Conservation (phyloP, 352 stramenopile species). For the Phytophthora citrophthora region DNA sequence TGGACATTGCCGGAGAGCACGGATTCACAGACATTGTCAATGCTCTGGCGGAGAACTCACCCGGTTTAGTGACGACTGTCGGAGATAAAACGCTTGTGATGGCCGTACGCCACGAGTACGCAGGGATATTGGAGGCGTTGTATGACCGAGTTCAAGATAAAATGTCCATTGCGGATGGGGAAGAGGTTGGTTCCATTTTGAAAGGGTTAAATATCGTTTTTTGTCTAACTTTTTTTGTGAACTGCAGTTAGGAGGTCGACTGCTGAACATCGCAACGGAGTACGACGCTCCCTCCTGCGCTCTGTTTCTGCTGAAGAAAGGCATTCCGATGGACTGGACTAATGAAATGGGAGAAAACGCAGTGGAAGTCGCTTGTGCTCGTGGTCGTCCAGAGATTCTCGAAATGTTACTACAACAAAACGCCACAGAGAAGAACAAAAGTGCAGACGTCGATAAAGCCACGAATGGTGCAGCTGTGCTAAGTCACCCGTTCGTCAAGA, state of each 20-base stretch:
- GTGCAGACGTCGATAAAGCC: not conserved
- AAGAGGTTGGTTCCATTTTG: conserved; percentile 5
- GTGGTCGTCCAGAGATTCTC: conserved; percentile 18
- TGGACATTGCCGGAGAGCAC: conserved; percentile 49
- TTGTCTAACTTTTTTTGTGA: not conserved
- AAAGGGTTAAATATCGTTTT: not conserved
- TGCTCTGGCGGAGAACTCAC: conserved; percentile 28
- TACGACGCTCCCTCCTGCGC: conserved; percentile 26
- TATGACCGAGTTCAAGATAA: conserved; percentile 21
- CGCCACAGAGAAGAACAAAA: not conserved
- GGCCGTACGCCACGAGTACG: conserved; percentile 25
- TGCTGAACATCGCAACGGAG: conserved; percentile 17
- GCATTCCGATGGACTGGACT: conserved; percentile 10
- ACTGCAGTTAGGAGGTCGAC: conserved; percentile 18
- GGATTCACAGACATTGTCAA: conserved; percentile 50
- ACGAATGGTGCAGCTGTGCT: not conserved
- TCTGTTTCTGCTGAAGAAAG: conserved; percentile 14
- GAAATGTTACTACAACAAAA: conserved; percentile 15
- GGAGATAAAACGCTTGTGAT: conserved; percentile 31
- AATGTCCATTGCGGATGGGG: not conserved
- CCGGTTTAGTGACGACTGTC: conserved; percentile 20
- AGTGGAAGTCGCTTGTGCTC: conserved; percentile 19
- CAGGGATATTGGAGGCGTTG: conserved; percentile 17
- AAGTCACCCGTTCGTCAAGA: conserved; percentile 17
- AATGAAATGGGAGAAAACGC: conserved; percentile 14